Base-by-base conservation (phyloP, 2,329 filamentous ascomycete genomes). In the Ceratocystis ficicola region DNA sequence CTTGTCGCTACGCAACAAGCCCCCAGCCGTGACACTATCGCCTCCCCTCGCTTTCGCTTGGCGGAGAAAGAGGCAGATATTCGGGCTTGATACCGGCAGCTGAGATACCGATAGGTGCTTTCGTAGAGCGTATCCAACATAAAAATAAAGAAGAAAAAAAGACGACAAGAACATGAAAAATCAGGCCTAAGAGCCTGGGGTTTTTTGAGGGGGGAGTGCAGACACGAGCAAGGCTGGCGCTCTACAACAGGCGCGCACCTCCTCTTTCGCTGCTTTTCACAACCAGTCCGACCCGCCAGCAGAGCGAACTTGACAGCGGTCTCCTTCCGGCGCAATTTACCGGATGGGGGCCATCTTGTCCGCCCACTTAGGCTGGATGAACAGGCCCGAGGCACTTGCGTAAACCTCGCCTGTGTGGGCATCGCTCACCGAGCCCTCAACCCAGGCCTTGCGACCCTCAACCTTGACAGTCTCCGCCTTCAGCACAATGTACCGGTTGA, bases 391-490 rank as follows among this genome's bases (percentile, higher is more conserved):
- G 4, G 66, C 66, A 5, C 28, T 55, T 8, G 66, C 66, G n/a
- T 67, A 67, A 6, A 67, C 63, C 36, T 67, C 41, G 57, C 66
- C 66, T 7, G 66, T 67, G 30, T 46, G 50, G 20, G 66, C 66
- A 62, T 67, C 66, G 25, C 32, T 44, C 5, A 67, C 66, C 7
- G 59, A 61, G 15, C 90, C 94, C 76, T 89, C 87, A 0, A 96
- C 90, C 90, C 90, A 96, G 12, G 91, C 93, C 78, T 97, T 97
- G 69, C 94, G 82, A 0, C 94, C 93, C 73, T 97, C 91, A 1
- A 93, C 88, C 77, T 88, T 92, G 8, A 83, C 86, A 22, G 92
- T 96, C 73, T 85, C 83, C 3, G 90, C 92, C 68, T 83, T 81
- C 67, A 99, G 77, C 55, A 95, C 89, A 36, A 95, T 78, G 73